These are phyloP conservation scores for Leccinum broughii DNA, from an alignment of 768 basidiomycete species.

Conservation along the genomic window DNA sequence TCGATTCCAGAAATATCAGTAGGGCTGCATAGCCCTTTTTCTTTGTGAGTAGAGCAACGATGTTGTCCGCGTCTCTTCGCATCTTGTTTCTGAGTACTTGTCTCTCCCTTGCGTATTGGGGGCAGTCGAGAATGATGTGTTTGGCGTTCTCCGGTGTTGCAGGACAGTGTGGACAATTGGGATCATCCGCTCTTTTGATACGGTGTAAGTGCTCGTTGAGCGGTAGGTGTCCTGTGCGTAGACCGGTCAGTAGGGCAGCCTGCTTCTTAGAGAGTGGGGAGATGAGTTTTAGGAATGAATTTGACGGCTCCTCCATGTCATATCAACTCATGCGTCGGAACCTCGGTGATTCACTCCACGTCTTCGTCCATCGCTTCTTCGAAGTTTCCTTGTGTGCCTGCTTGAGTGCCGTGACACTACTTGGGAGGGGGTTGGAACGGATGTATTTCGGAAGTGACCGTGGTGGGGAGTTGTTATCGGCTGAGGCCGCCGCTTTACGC, in stretches of 20 bases:
- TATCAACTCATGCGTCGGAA: not conserved
- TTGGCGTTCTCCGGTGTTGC: not conserved
- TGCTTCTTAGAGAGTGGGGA: not conserved
- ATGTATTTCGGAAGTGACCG: not conserved
- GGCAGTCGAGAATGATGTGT: not conserved
- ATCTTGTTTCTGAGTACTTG: too few species aligned
- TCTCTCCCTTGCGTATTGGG: not conserved
- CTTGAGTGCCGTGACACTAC: not conserved
- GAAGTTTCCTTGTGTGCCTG: not conserved
- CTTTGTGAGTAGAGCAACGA: too few species aligned
- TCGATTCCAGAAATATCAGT: too few species aligned
- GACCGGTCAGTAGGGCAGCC: not conserved
- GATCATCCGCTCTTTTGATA: not conserved
- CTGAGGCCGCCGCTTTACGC: not conserved
- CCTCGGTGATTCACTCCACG: not conserved
- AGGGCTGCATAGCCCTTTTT: too few species aligned
- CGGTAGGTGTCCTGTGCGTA: not conserved
- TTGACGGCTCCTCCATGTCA: not conserved
- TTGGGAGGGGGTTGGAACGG: not conserved
- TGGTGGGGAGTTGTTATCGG: not conserved
- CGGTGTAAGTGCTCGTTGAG: not conserved
- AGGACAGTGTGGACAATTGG: not conserved
- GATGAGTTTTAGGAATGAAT: not conserved
- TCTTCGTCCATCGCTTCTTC: not conserved
- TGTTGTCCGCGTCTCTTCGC: too few species aligned